These are phyloP conservation scores for Nannizziopsis barbatae DNA, from an alignment of 2,329 filamentous ascomycete species.

Conservation along the genomic window DNA sequence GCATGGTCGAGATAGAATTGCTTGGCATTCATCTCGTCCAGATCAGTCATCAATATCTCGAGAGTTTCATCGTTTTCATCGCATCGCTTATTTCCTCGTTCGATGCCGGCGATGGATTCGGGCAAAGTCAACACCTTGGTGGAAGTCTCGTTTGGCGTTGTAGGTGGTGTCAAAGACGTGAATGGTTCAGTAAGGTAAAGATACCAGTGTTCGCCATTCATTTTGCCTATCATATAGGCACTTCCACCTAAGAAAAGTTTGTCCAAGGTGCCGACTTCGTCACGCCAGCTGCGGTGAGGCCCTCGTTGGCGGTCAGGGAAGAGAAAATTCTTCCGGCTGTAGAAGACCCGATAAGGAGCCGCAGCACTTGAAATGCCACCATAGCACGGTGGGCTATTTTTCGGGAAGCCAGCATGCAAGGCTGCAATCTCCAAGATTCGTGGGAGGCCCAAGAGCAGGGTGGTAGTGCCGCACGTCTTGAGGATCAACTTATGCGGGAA, in stretches of 20 bases:
- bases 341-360: slow-evolving; percentile 90
- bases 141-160: slow-evolving; percentile 55
- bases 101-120: slow-evolving; percentile 18
- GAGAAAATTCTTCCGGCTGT: slow-evolving; percentile 96
- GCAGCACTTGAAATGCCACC: slow-evolving; percentile 63
- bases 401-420: slow-evolving; percentile 76
- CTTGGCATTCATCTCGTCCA: slow-evolving; percentile 54
- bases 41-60: slow-evolving; percentile 57
- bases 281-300: slow-evolving; percentile 93
- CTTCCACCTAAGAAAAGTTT: slow-evolving; percentile 84
- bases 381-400: slow-evolving; percentile 55
- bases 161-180: slow-evolving; percentile 66
- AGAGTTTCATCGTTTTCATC: slow-evolving; percentile 41
- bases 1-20: slow-evolving; percentile 67
- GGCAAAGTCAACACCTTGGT: slow-evolving; percentile 51
- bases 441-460: slow-evolving; percentile 75
- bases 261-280: slow-evolving; percentile 88
- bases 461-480: slow-evolving; percentile 97
- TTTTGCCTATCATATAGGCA: slow-evolving; percentile 99
- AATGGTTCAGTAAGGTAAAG: slow-evolving; percentile 88
- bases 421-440: slow-evolving; percentile 89
- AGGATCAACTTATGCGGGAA: slow-evolving; percentile 99
- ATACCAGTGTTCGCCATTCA: slow-evolving; percentile 99
- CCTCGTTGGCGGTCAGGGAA: slow-evolving; percentile 90
- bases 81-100: slow-evolving; percentile 18